These are phyloP conservation scores for Cladophialophora yegresii DNA, from an alignment of 2,329 filamentous ascomycete species.

Conservation along the genomic window DNA sequence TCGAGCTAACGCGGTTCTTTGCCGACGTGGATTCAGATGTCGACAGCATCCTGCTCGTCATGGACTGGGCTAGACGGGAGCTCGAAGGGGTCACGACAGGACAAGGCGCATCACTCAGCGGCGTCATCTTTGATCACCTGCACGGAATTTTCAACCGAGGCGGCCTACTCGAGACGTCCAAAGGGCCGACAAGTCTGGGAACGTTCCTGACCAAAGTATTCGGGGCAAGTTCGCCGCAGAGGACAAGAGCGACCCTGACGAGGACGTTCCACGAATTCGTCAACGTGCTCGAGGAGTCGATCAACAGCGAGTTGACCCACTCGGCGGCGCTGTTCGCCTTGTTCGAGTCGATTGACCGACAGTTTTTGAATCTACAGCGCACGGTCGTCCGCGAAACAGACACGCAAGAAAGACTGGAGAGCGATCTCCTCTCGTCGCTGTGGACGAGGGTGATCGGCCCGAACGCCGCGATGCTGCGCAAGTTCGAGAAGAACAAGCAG, in stretches of 20 bases:
- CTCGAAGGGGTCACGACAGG: constrained; percentile 67
- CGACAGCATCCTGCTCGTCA: constrained; percentile 87
- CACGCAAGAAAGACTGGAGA: constrained; percentile 75
- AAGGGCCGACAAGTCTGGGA: constrained; percentile 68
- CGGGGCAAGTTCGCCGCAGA: constrained; percentile 76
- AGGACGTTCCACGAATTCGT: constrained; percentile 88
- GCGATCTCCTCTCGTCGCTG: constrained; percentile 76
- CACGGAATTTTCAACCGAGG: constrained; percentile 70
- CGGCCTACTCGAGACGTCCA: constrained; percentile 45
- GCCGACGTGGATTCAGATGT: constrained; percentile 91
- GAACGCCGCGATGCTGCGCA: constrained; percentile 72
- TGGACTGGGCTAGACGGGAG: constrained; percentile 93
- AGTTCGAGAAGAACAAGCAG: constrained; percentile 86
- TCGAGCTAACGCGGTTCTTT: constrained; percentile 89
- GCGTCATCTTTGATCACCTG: constrained; percentile 74
- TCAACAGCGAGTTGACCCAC: constrained; percentile 79
- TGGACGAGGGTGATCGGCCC: constrained; percentile 84
- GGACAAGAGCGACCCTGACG: constrained; percentile 76
- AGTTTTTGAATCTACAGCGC: constrained; percentile 85
- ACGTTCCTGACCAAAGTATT: constrained; percentile 70
- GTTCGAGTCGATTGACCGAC: constrained; percentile 88
- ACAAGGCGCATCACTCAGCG: constrained; percentile 43
- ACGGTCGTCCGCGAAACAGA: constrained; percentile 81
- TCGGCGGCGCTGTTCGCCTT: constrained; percentile 78
- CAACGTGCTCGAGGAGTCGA: constrained; percentile 82